Conservation (phyloP, 2,329 filamentous ascomycete genomes). For the Sporothrix euskadiensis region DNA sequence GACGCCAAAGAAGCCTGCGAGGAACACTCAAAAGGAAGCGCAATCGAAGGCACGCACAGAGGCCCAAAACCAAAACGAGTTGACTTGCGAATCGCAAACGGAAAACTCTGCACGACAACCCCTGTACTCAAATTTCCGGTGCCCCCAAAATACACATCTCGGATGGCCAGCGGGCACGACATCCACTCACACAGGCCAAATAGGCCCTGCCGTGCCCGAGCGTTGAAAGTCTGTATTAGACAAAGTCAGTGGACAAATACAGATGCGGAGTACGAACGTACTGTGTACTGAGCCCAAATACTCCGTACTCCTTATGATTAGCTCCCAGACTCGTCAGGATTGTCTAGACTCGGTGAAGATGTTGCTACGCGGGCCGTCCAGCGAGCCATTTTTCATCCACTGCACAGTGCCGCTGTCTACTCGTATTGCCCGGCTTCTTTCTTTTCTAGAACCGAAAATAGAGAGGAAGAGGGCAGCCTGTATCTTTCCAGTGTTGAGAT, state of each 20-base stretch:
- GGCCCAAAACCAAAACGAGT: neutral
- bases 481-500: neutral
- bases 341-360: neutral
- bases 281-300: no score
- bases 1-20: slow-evolving; percentile 2
- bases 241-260: neutral
- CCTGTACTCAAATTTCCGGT: slow-evolving; percentile 32
- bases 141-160: slow-evolving; percentile 16
- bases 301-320: no score
- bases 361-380: neutral
- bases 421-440: neutral
- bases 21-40: neutral
- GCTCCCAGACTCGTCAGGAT: no score
- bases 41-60: neutral
- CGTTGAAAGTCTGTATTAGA: no score
- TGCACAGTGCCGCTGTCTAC: neutral
- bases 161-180: slow-evolving; percentile 19
- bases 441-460: neutral
- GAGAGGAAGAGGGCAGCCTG: neutral
- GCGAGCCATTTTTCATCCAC: neutral
- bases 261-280: no score
- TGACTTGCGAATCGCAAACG: neutral
- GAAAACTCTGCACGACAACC: slow-evolving; percentile 17
- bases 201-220: neutral
- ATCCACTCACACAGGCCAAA: neutral